A percentile compares a stretch with the other conserved stretches of the same genome.
These are phyloP conservation scores for Didymellaceae sp. DNA, from an alignment of 2,329 filamentous ascomycete species.

Conservation along the genomic window DNA sequence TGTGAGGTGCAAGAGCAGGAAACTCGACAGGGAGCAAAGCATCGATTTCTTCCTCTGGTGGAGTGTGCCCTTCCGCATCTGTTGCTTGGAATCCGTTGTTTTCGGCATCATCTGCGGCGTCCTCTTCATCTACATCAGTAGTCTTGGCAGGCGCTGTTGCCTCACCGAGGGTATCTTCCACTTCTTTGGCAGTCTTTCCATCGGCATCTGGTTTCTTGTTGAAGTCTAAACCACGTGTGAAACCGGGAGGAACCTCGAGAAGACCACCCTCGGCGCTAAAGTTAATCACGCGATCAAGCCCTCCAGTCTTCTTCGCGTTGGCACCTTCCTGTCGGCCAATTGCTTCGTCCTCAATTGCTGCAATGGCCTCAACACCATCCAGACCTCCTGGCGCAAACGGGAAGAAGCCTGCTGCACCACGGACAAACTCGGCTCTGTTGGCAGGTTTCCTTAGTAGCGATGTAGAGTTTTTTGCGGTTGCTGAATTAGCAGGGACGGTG, in stretches of 20 bases:
- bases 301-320: constrained; percentile 52
- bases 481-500: constrained; percentile 85
- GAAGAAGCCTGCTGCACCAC: constrained; percentile 91
- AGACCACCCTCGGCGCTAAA: constrained; percentile 79
- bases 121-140: constrained; percentile 33
- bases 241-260: constrained; percentile 81
- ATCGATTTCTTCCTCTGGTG: constrained; percentile 73
- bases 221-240: constrained; percentile 79
- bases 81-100: constrained; percentile 39
- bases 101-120: constrained; percentile 32
- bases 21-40: constrained; percentile 90
- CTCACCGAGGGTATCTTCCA: constrained; percentile 68
- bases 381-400: constrained; percentile 91
- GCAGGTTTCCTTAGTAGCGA: constrained; percentile 87
- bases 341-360: constrained; percentile 80
- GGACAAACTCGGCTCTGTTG: constrained; percentile 85
- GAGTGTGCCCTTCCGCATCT: constrained; percentile 55
- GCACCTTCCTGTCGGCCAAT: constrained; percentile 58
- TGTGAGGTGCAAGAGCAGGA: constrained; percentile 84
- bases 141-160: constrained; percentile 46
- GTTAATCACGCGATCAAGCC: constrained; percentile 84
- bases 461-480: constrained; percentile 93
- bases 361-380: constrained; percentile 83
- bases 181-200: constrained; percentile 69
- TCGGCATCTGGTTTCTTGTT: constrained; percentile 64